These are phyloP conservation scores for Lentinula sp. DNA, from an alignment of 768 basidiomycete species.

Conservation along the genomic window DNA sequence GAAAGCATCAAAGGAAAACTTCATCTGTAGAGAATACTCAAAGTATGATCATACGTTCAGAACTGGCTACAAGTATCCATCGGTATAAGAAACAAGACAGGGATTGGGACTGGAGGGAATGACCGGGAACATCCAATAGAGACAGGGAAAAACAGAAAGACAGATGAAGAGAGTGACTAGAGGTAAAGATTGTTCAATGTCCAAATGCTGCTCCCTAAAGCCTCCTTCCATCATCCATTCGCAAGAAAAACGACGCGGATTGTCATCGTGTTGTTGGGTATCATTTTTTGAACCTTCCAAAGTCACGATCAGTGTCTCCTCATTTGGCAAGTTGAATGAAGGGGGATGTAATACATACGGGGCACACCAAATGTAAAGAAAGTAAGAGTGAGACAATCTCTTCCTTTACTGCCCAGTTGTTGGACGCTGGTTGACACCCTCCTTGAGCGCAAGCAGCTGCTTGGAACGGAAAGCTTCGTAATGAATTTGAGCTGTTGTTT, in stretches of 20 bases:
- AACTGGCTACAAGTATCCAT: not conserved
- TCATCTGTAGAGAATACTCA: not conserved
- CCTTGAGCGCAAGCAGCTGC: slow-evolving; percentile 95
- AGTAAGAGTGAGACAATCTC: not conserved
- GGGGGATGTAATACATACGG: not conserved
- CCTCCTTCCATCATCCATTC: not conserved
- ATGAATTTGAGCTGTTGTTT: slow-evolving; percentile 98
- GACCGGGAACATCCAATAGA: not conserved
- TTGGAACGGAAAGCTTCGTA: slow-evolving; percentile 99
- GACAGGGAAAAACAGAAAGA: not conserved
- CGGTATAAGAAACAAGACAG: not conserved
- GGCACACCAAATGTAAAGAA: not conserved
- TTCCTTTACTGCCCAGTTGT: slow-evolving; percentile 24
- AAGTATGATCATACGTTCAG: not conserved
- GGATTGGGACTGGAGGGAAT: not conserved
- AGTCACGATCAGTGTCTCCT: not conserved
- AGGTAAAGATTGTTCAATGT: not conserved
- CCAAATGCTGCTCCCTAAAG: not conserved
- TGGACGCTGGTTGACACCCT: slow-evolving; percentile 77
- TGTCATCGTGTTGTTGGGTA: not conserved
- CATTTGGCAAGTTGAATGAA: no score
- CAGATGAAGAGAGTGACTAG: not conserved
- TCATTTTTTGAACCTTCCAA: not conserved
- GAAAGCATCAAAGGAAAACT: not conserved
- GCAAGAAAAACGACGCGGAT: not conserved